These are phyloP conservation scores for Asterophora lycoperdoides DNA, from an alignment of 768 basidiomycete genomes.

Conservation along the genomic window DNA sequence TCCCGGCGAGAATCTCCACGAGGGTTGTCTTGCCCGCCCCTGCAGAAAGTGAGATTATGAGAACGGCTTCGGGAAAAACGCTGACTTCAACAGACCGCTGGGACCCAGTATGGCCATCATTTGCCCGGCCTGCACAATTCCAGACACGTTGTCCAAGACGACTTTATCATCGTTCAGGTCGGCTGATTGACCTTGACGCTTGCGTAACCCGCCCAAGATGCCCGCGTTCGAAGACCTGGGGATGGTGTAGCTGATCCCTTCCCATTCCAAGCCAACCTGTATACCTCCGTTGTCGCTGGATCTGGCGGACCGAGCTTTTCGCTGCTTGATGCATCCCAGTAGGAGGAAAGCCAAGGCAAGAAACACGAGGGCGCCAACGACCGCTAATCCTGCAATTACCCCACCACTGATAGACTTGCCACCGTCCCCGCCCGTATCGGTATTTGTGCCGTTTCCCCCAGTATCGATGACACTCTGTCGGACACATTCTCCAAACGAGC, in stretches of 20 bases:
- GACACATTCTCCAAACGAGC: conserved; percentile 88
- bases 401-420: conserved; percentile 62
- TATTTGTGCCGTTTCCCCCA: conserved; percentile 31
- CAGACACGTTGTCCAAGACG: conserved; percentile 68
- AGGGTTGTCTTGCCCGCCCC: conserved; percentile 90
- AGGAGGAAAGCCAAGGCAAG: conserved; percentile 55
- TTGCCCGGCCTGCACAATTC: conserved; percentile 70
- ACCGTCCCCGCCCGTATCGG: conserved; percentile 22
- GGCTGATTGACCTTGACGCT: conserved; percentile 10
- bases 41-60: conserved; percentile 14
- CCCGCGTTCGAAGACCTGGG: conserved; percentile 22
- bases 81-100: conserved; percentile 50
- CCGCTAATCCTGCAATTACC: conserved; percentile 87
- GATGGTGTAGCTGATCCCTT: conserved; percentile 62
- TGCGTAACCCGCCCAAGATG: conserved; percentile 11
- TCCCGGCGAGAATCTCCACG: conserved; percentile 86
- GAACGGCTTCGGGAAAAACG: not conserved
- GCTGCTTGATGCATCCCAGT: conserved; percentile 59
- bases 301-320: conserved; percentile 50
- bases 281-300: conserved; percentile 37
- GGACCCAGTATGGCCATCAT: conserved; percentile 93
- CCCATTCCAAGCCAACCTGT: conserved; percentile 68
- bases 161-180: conserved; percentile 47
- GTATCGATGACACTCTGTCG: conserved; percentile 72
- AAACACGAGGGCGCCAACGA: conserved; percentile 65